phyloP scores from a whole-genome alignment of 768 basidiomycete genomes.

The Auricularia auricula-judae region DNA sequence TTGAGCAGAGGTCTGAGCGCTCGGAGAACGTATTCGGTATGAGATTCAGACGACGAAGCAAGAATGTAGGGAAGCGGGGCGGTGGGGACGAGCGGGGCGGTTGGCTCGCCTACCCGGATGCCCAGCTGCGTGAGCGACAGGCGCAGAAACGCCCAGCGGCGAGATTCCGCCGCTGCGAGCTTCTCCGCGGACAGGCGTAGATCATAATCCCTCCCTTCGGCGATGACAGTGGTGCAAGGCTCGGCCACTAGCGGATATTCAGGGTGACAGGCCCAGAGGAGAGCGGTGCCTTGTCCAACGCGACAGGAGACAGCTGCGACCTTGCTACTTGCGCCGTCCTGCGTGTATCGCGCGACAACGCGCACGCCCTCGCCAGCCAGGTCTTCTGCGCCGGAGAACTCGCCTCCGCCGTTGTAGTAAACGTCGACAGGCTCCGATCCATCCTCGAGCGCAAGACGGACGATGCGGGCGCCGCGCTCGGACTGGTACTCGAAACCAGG shows the following conservation, averaged over 20 bases:
- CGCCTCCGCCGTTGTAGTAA: constrained; percentile 36
- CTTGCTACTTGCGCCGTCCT: constrained; percentile 13
- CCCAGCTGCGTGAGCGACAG: constrained; percentile 26
- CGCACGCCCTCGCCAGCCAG: constrained; percentile 9
- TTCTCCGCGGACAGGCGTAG: constrained; percentile 8
- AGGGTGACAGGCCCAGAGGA: constrained; percentile 46
- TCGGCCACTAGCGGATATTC: constrained; percentile 41
- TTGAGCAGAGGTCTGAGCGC: not conserved
- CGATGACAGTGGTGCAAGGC: constrained; percentile 16
- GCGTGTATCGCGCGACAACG: constrained; percentile 27
- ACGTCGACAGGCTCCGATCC: constrained; percentile 16
- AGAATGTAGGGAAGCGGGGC: not conserved
- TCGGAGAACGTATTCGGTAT: not conserved
- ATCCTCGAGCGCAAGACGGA: constrained; percentile 17
- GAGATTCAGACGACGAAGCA: not conserved
- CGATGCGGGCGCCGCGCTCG: constrained; percentile 29
- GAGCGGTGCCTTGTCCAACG: constrained; percentile 37
- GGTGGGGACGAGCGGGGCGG: not conserved
- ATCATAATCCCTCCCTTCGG: constrained; percentile 11
- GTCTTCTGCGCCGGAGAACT: constrained; percentile 20
- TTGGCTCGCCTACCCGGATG: constrained; percentile 21
- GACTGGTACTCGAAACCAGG: constrained; percentile 31
- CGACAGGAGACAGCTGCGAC: constrained; percentile 26
- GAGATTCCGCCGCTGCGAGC: constrained; percentile 14
- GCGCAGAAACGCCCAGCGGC: constrained; percentile 23